phyloP scores from a whole-genome alignment of 805 yeast species.

The Metschnikowia cubensis region DNA sequence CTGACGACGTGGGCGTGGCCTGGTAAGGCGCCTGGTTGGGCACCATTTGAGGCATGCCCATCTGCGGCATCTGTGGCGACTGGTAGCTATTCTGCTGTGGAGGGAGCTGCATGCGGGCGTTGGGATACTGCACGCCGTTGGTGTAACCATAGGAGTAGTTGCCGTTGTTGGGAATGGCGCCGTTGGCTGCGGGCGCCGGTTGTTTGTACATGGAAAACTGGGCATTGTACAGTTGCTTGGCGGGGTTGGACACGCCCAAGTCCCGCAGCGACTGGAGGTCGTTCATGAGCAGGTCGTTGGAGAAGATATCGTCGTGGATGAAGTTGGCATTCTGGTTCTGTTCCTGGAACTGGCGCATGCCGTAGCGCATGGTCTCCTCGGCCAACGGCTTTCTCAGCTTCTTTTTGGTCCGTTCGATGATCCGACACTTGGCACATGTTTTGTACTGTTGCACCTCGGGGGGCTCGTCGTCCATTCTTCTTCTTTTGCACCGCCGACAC shows the following conservation, averaged over 20 bases:
- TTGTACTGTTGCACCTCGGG: slow-evolving; percentile 54
- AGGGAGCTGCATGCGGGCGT: slow-evolving; percentile 5
- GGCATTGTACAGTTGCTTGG: slow-evolving; percentile 14
- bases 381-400: slow-evolving; percentile 44
- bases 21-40: background rate
- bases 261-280: slow-evolving; percentile 14
- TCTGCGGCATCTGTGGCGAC: slow-evolving; percentile 7
- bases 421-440: slow-evolving; percentile 56
- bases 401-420: slow-evolving; percentile 46
- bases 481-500: slow-evolving; percentile 56
- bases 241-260: slow-evolving; percentile 11
- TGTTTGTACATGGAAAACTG: slow-evolving; percentile 14
- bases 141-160: slow-evolving; percentile 8
- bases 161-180: slow-evolving; percentile 3
- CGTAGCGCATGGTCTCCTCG: slow-evolving; percentile 44
- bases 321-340: slow-evolving; percentile 32
- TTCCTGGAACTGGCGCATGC: slow-evolving; percentile 42
- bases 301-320: slow-evolving; percentile 29
- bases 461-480: slow-evolving; percentile 53
- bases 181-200: slow-evolving; percentile 2
- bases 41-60: background rate
- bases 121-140: slow-evolving; percentile 3
- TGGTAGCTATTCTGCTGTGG: slow-evolving; percentile 11
- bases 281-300: slow-evolving; percentile 21
- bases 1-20: slow-evolving; percentile 8